Base-by-base conservation (phyloP, 305 asterid genomes). In the Coffea humblotiana region DNA sequence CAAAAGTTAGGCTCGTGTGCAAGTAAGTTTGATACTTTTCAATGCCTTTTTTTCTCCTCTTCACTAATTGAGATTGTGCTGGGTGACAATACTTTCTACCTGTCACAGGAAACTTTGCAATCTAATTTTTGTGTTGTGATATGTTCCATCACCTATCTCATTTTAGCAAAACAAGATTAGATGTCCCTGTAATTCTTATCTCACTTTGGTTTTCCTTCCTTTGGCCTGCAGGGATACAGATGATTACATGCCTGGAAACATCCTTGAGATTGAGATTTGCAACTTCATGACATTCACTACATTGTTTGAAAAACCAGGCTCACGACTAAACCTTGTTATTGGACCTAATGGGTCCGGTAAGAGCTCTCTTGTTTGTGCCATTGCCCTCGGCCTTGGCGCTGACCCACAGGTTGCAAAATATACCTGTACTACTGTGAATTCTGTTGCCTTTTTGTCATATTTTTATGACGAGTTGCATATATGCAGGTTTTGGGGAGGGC, bases 281-380 rank as follows among this genome's bases (percentile, higher is more conserved):
- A 95, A 95, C 89, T 95, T 95, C 85, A 95, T 95, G 99, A 93
- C 98, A 74, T 95, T 93, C 90, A 87, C 83, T 81, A 86, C 83
- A 69, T 79, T 94, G 89, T 90, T 86, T 35, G 88, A 93, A 86
- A 86, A 89, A 86, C 99, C 99, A 0, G 95, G 90, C 64, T 78
- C 99, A 9, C 96, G 98, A n/a, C 84, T 95, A 78, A 95, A 95
- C 90, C 92, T 95, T 88, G 98, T 95, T 63, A 86, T 92, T 84
- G 99, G 99, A 77, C 99, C 99, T 71, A 95, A 95, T 89, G 99
- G 99, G 83, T 90, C 97, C 43, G 99, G 99, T 71, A 95, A 95
- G 86, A 95, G 99, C 90, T 95, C 99, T 72, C 94, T 95, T 80
- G 99, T 95, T 18, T 95, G 99, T 88, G 98, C 98, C 76, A 92